A percentile compares a stretch with the other conserved stretches of the same genome.
phyloP scores from a whole-genome alignment of 371 early-diverging fungal genomes.

The Rhizopus microsporus region DNA sequence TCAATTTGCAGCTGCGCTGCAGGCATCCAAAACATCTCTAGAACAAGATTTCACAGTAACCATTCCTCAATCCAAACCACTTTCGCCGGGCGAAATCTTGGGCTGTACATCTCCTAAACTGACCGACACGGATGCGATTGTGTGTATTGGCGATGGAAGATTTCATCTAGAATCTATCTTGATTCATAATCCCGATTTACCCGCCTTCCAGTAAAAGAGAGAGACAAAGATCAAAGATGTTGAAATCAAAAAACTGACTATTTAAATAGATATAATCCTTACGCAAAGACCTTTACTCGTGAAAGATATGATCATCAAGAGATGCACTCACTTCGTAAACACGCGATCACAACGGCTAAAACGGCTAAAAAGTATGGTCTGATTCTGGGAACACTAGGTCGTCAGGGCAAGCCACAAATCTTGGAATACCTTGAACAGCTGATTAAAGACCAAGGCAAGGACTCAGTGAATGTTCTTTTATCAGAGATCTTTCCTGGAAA shows the following conservation, averaged over 20 bases:
- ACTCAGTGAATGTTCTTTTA: conserved; percentile 78
- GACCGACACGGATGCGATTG: conserved; percentile 66
- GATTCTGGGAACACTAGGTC: conserved; percentile 97
- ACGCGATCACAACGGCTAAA: conserved; percentile 77
- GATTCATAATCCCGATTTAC: conserved; percentile 95
- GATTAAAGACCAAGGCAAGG: conserved; percentile 65
- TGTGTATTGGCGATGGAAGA: conserved; percentile 96
- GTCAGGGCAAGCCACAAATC: conserved; percentile 96
- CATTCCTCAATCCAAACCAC: conserved; percentile 94
- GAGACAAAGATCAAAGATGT: not conserved
- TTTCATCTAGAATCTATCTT: conserved; percentile 99
- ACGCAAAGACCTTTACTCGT: conserved; percentile 86
- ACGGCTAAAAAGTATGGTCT: conserved; percentile 84
- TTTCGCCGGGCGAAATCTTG: conserved; percentile 98
- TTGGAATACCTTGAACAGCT: conserved; percentile 77
- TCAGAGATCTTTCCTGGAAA: conserved; percentile 95
- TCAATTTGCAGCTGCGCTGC: conserved; percentile 94
- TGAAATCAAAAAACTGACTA: not conserved
- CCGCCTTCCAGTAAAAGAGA: conserved; percentile 76
- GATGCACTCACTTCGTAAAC: conserved; percentile 85
- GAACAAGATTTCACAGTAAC: conserved; percentile 65
- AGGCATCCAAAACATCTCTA: conserved; percentile 67
- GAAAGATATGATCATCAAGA: conserved; percentile 94
- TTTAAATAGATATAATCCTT: conserved; percentile 90
- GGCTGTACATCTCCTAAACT: conserved; percentile 98